Evolutionary conservation across 805 yeast species (phyloP).

Genomic region (Pichia ethanolica): DNA sequence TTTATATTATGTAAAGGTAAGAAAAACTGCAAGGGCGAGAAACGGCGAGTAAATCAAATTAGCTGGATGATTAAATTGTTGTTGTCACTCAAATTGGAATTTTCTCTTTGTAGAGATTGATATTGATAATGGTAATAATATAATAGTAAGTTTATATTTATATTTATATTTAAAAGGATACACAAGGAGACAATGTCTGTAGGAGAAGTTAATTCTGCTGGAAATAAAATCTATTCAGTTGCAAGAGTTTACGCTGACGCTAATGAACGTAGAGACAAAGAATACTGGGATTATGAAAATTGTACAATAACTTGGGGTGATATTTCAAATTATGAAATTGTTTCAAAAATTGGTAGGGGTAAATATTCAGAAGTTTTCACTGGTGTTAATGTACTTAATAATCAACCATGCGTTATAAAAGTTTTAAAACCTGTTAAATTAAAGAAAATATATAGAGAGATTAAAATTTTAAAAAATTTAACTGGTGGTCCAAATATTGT

Average conservation of each 20-base stretch:
- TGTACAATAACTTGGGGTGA: conserved; percentile 76
- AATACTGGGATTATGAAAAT: conserved; percentile 77
- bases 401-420: conserved; percentile 72
- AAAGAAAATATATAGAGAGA: conserved; percentile 87
- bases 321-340: conserved; percentile 78
- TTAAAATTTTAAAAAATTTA: conserved; percentile 77
- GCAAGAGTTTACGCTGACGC: conserved; percentile 79
- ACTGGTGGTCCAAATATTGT: conserved; percentile 80
- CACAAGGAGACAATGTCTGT: too few species aligned
- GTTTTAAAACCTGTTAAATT: conserved; percentile 90
- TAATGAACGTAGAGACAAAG: conserved; percentile 64
- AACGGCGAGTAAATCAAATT: too few species aligned
- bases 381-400: conserved; percentile 60
- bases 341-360: conserved; percentile 83
- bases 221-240: conserved; percentile 24
- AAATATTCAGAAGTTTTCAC: conserved; percentile 91
- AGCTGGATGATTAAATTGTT: too few species aligned
- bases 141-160: too few species aligned
- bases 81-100: too few species aligned
- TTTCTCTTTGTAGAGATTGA: too few species aligned
- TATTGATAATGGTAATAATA: too few species aligned
- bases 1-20: too few species aligned
- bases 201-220: conserved; percentile 10
- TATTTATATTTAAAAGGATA: too few species aligned
- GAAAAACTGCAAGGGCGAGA: too few species aligned